Evolutionary conservation across 139 green algal genomes (phyloP), one percentile per base, ranked within the genome.

Genomic region (Micractinium conductrix): DNA sequence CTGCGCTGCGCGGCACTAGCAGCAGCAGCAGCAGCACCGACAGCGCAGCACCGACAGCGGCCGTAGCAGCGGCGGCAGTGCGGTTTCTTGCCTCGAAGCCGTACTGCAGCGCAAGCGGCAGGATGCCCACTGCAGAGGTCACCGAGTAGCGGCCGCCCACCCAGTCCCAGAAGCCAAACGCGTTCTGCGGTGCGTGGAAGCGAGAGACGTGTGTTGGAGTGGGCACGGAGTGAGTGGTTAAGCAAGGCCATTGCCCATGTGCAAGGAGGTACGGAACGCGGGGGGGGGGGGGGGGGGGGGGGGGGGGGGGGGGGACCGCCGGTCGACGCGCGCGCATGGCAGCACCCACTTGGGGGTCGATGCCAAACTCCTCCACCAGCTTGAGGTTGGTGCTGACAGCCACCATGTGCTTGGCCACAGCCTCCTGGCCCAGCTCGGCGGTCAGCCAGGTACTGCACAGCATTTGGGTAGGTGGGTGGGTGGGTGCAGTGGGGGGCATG

Each of bases 101-200:
- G 79, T 99, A 99, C 91, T 99, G 96, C 86, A 99, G 90, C n/a
- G 94, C 73, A 33, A 99, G 93, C 3, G 97, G 97, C 79, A 99
- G 90, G 71, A 99, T 93, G 84, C 97, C 97, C 3, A 99, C 97
- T 16, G 97, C 96, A 37, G 90, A 97, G 89, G 93, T 98, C 50
- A 99, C 97, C 16, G 91, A 96, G 92, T 99, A 99, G 78, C 97
- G 93, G 44, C 97, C 97, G 83, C 97, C 96, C 60, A 98, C 95
- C 95, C 95, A 98, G 91, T 99, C 96, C 97, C 97, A 99, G 92
- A 99, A 99, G 37, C 93, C 97, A 93, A 99, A 99, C 3, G 97
- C 96, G 86, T 99, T 99, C 30, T 84, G 79, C 45, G 44, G 16
- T 2, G 7, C 50, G 50, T 16, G 10, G 26, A 42, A 24, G 30